A percentile compares a stretch with the other conserved stretches of the same genome.
phyloP scores from a whole-genome alignment of 805 yeast species.

The Debaryomyces maramus region DNA sequence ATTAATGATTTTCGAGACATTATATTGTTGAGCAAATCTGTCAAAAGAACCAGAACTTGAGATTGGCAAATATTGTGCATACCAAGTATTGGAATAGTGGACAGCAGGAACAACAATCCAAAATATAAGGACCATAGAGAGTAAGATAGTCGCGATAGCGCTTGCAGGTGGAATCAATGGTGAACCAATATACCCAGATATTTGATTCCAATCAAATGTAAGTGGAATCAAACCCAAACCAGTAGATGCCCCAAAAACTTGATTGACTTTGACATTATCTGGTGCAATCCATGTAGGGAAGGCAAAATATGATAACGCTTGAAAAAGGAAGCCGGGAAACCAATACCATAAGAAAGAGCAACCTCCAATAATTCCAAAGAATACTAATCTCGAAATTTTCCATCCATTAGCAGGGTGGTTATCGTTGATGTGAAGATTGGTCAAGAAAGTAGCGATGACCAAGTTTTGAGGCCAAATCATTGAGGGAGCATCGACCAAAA shows the following conservation, averaged over 20 bases:
- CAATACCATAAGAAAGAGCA: slow-evolving; percentile 27
- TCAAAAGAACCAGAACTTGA: slow-evolving; percentile 41
- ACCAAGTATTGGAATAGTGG: slow-evolving; percentile 55
- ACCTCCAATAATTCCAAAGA: slow-evolving; percentile 44
- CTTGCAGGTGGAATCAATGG: slow-evolving; percentile 66
- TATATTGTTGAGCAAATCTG: slow-evolving; percentile 48
- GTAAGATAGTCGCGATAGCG: slow-evolving; percentile 46
- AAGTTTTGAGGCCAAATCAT: slow-evolving; percentile 72
- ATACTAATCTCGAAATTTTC: slow-evolving; percentile 53
- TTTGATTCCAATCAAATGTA: slow-evolving; percentile 64
- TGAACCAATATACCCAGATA: slow-evolving; percentile 56
- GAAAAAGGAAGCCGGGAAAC: slow-evolving; percentile 29
- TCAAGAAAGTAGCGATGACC: slow-evolving; percentile 58
- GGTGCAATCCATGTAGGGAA: slow-evolving; percentile 35
- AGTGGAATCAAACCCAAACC: slow-evolving; percentile 35
- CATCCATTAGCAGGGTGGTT: slow-evolving; percentile 61
- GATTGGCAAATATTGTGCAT: slow-evolving; percentile 57
- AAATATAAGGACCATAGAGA: slow-evolving; percentile 33
- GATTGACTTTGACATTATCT: slow-evolving; percentile 22
- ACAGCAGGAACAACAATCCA: slow-evolving; percentile 55
- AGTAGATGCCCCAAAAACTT: slow-evolving; percentile 23
- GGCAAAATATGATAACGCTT: slow-evolving; percentile 26
- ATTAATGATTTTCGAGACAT: slow-evolving; percentile 50
- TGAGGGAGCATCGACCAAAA: slow-evolving; percentile 63
- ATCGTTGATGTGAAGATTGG: slow-evolving; percentile 50